A percentile compares a stretch with the other conserved stretches of the same genome.
These are phyloP conservation scores for Mycena indigotica DNA, from an alignment of 768 basidiomycete species.

Conservation along the genomic window DNA sequence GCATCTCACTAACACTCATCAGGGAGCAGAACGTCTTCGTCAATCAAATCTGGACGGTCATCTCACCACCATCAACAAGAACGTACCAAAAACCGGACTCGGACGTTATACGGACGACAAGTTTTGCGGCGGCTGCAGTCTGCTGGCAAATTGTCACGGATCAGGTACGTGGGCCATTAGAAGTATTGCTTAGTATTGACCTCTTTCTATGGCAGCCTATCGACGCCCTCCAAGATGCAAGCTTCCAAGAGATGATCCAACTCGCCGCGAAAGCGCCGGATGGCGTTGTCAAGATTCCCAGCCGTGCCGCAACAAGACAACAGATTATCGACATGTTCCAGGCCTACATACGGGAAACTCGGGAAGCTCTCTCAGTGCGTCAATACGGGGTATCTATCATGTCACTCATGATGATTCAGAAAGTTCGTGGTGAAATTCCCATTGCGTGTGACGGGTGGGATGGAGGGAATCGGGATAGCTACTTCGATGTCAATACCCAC, in stretches of 20 bases:
- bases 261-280: not conserved
- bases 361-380: not conserved
- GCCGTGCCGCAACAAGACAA: not conserved
- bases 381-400: not conserved
- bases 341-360: not conserved
- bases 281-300: not conserved
- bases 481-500: not conserved
- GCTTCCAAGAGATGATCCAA: not conserved
- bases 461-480: not conserved
- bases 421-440: not conserved
- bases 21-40: not conserved
- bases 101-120: too few relatives aligned
- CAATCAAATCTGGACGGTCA: not conserved
- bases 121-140: too few relatives aligned
- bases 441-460: not conserved
- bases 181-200: not conserved
- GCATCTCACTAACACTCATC: not conserved
- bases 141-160: not conserved
- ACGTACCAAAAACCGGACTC: too few relatives aligned
- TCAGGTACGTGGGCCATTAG: not conserved
- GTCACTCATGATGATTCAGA: not conserved
- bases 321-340: not conserved
- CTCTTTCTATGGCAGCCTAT: not conserved
- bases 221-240: not conserved
- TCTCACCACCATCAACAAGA: not conserved